phyloP scores from a whole-genome alignment of 148 eudicot genomes.

The Cornus controversa region DNA sequence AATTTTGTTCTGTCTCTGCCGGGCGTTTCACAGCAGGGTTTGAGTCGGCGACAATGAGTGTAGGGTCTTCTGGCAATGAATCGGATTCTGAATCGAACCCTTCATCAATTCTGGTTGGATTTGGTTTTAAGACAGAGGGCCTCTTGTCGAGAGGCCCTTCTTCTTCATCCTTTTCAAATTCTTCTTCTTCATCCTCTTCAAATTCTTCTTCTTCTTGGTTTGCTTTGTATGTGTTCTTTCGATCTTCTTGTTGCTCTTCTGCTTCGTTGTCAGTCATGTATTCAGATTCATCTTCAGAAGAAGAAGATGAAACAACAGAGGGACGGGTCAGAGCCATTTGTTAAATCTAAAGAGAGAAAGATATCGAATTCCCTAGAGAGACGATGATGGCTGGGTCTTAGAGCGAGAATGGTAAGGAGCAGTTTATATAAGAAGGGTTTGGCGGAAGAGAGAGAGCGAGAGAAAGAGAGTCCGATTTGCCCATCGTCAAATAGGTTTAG shows the following conservation, averaged over 20 bases:
- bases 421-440: background rate
- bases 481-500: background rate
- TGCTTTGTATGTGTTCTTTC: background rate
- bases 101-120: conserved; percentile 2
- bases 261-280: conserved; percentile 12
- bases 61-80: background rate
- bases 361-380: background rate
- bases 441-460: too few relatives aligned
- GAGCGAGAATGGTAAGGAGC: background rate
- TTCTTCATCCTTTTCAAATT: conserved; percentile 8
- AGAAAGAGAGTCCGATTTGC: too few relatives aligned
- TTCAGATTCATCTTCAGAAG: conserved; percentile 22
- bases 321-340: conserved; percentile 31
- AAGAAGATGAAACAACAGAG: conserved; percentile 30
- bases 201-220: conserved; percentile 3
- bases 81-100: conserved; percentile 21
- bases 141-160: background rate
- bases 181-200: conserved; percentile 24
- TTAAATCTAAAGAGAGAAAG: background rate
- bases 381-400: background rate
- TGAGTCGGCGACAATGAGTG: too few relatives aligned
- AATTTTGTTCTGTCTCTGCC: conserved; percentile 13
- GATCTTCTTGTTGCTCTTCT: background rate
- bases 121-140: background rate
- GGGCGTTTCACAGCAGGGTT: conserved; percentile 15